Evolutionary conservation across 2,329 filamentous ascomycete genomes (phyloP).

Genomic region (Botrytis aclada): DNA sequence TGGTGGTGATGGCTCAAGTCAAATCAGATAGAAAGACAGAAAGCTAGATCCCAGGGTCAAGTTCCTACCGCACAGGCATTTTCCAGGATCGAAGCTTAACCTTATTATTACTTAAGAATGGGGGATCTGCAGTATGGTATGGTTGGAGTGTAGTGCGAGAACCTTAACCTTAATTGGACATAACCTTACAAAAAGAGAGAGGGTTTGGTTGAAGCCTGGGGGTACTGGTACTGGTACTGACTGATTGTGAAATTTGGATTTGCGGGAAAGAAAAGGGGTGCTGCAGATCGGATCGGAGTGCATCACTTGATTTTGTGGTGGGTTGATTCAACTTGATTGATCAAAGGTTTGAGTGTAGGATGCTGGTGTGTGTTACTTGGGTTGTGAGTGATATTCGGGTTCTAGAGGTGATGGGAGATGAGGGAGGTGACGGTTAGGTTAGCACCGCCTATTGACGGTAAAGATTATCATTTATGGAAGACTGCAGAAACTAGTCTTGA

Average conservation of each 20-base stretch:
- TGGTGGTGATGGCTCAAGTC: too few species aligned
- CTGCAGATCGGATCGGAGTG: background rate
- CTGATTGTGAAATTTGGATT: too few species aligned
- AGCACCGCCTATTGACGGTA: background rate
- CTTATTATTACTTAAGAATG: background rate
- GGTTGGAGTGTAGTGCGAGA: background rate
- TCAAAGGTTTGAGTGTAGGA: fast-evolving
- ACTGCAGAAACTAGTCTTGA: background rate
- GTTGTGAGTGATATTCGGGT: background rate
- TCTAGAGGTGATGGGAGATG: background rate
- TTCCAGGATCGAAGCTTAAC: background rate
- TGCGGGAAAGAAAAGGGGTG: background rate
- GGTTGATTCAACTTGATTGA: too few species aligned
- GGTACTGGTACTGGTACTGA: too few species aligned
- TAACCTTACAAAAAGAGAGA: background rate
- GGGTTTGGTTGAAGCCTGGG: background rate
- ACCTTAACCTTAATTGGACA: constrained; percentile 15
- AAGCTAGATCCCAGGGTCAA: background rate
- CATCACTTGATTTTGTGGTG: background rate
- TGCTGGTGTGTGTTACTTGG: background rate
- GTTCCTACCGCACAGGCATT: background rate
- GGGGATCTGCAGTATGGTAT: background rate
- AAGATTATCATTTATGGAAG: background rate
- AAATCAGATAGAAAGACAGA: too few species aligned
- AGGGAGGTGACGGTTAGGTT: background rate